Conservation (phyloP, 495 filamentous ascomycete genomes). For the Aspergillus sparsus region DNA sequence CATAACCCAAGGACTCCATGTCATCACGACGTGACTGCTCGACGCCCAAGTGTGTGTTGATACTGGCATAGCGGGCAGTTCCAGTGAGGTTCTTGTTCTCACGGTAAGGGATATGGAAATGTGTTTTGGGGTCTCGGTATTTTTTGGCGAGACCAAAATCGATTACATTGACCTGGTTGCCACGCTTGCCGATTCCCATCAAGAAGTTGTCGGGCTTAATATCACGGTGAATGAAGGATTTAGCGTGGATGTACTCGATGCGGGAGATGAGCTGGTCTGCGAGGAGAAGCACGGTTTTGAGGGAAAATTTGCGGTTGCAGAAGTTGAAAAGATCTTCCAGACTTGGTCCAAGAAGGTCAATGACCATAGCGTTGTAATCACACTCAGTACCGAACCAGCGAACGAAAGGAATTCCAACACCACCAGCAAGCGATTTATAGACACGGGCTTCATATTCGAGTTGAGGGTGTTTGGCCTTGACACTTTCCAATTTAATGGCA, state of each 20-base stretch:
- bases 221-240: conserved; percentile 99
- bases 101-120: conserved; percentile 99
- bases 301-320: conserved; percentile 99
- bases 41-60: conserved; percentile 98
- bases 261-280: conserved; percentile 99
- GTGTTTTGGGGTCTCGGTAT: conserved; percentile 99
- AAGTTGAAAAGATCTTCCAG: conserved; percentile 99
- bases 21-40: conserved; percentile 99
- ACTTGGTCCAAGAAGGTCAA: conserved; percentile 95
- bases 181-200: conserved; percentile 99
- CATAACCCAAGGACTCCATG: conserved; percentile 99
- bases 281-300: conserved; percentile 98
- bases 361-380: conserved; percentile 99
- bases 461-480: conserved; percentile 99
- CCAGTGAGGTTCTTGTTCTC: conserved; percentile 99
- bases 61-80: conserved; percentile 97
- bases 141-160: conserved; percentile 99
- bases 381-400: conserved; percentile 99
- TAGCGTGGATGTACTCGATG: conserved; percentile 99
- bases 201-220: conserved; percentile 99
- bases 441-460: conserved; percentile 99
- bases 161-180: conserved; percentile 99
- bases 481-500: conserved; percentile 98
- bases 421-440: conserved; percentile 98
- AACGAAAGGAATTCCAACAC: conserved; percentile 98